Evolutionary conservation across 345 rosid genomes (phyloP).

Genomic region (Noccaea caerulescens): DNA sequence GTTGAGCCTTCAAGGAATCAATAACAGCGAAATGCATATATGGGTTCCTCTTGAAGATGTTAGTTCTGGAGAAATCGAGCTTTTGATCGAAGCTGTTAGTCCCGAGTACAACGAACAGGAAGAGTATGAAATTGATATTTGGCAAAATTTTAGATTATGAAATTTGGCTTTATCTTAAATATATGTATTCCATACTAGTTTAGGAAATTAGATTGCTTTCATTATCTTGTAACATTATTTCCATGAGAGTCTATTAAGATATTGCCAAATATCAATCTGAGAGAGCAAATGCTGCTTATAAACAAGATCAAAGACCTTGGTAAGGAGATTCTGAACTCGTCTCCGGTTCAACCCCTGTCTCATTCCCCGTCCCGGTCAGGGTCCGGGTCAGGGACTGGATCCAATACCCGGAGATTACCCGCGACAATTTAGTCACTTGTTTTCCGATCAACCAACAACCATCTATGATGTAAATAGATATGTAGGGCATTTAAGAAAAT

Average conservation of each 20-base stretch:
- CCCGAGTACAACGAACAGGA: slow-evolving; percentile 65
- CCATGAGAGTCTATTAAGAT: too few relatives aligned
- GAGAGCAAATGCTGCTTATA: slow-evolving; percentile 78
- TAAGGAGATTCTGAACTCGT: slow-evolving; percentile 66
- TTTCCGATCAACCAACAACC: slow-evolving; percentile 25
- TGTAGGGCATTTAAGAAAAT: slow-evolving; percentile 27
- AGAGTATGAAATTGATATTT: slow-evolving; percentile 44
- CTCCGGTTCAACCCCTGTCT: slow-evolving; percentile 46
- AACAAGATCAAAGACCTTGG: slow-evolving; percentile 93
- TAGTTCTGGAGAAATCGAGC: slow-evolving; percentile 84
- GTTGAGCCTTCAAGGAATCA: slow-evolving; percentile 81
- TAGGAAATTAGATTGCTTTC: slow-evolving; percentile 82
- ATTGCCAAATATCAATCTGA: too few relatives aligned
- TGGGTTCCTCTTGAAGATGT: slow-evolving; percentile 97
- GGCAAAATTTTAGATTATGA: too few relatives aligned
- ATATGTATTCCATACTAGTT: too few relatives aligned
- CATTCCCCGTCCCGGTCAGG: slow-evolving; percentile 32
- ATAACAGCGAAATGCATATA: slow-evolving; percentile 65
- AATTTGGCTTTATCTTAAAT: too few relatives aligned
- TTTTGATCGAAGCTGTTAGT: slow-evolving; percentile 72
- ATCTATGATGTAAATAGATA: slow-evolving; percentile 43
- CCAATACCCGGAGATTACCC: slow-evolving; percentile 52
- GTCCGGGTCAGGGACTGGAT: slow-evolving; percentile 35
- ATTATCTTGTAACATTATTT: too few relatives aligned
- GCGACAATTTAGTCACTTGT: slow-evolving; percentile 32